These are phyloP conservation scores for Neurospora sp. DNA, from an alignment of 495 filamentous ascomycete genomes.

Conservation along the genomic window DNA sequence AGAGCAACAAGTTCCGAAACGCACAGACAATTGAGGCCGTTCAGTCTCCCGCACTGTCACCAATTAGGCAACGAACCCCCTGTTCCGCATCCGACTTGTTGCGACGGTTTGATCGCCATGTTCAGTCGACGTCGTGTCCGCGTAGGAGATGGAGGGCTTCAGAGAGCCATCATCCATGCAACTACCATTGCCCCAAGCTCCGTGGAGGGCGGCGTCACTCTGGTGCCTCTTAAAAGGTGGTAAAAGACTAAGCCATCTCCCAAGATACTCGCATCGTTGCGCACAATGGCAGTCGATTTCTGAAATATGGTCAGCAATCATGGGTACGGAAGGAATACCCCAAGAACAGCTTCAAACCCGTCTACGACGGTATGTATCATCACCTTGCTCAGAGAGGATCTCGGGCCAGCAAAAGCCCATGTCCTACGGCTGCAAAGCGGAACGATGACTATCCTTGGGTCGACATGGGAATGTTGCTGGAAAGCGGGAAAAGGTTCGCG, in stretches of 20 bases:
- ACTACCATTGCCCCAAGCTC: slow-evolving; percentile 10
- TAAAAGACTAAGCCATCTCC: background rate
- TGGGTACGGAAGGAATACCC: background rate
- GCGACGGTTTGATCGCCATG: slow-evolving; percentile 14
- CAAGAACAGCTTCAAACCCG: background rate
- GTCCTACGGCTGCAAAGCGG: slow-evolving; percentile 14
- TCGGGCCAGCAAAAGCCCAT: background rate
- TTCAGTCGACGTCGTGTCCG: slow-evolving; percentile 15
- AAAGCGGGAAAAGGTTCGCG: slow-evolving; percentile 16
- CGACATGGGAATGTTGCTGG: slow-evolving; percentile 13
- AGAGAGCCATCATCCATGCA: slow-evolving; percentile 15
- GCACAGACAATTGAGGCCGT: slow-evolving; percentile 17
- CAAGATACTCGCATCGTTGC: background rate
- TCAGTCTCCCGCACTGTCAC: background rate
- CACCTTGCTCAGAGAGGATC: background rate
- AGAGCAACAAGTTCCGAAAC: slow-evolving; percentile 16
- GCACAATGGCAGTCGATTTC: background rate
- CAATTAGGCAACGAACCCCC: background rate
- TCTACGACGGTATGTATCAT: background rate
- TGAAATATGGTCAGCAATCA: background rate
- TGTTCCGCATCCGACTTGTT: slow-evolving; percentile 13
- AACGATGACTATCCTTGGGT: slow-evolving; percentile 14
- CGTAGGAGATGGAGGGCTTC: slow-evolving; percentile 13
- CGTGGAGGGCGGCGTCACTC: background rate
- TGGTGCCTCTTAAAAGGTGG: background rate